Evolutionary conservation across 371 early-diverging fungal species (phyloP).

Genomic region (Gilbertella persicaria): DNA sequence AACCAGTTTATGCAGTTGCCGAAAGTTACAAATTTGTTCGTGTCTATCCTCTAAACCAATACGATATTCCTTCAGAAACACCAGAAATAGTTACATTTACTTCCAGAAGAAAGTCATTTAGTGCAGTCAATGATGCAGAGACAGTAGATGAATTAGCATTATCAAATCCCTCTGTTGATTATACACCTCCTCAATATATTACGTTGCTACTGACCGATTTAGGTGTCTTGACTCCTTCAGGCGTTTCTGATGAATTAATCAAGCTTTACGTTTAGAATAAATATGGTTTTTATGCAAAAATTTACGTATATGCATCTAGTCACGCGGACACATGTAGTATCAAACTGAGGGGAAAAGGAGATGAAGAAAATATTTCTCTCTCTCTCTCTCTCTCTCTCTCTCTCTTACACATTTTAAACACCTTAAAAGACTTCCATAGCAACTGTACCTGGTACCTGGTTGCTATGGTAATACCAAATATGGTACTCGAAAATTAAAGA

Average conservation of each 20-base stretch:
- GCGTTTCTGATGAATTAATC: conserved; percentile 90
- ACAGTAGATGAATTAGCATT: conserved; percentile 46
- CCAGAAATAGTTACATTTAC: conserved; percentile 69
- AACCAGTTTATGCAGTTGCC: conserved; percentile 94
- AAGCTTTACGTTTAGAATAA: conserved; percentile 71
- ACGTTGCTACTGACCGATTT: conserved; percentile 90
- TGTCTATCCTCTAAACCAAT: conserved; percentile 85
- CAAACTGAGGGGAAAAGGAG: too few relatives aligned
- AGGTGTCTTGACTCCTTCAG: conserved; percentile 93
- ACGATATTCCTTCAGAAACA: conserved; percentile 74
- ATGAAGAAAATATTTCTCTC: too few relatives aligned
- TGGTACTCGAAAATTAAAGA: too few relatives aligned
- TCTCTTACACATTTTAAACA: too few relatives aligned
- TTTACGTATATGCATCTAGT: too few relatives aligned
- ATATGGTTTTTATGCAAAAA: too few relatives aligned
- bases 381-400: too few relatives aligned
- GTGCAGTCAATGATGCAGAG: conserved; percentile 30
- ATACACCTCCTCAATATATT: conserved; percentile 94
- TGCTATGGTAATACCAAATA: too few relatives aligned
- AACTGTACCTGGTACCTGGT: too few relatives aligned
- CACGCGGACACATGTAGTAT: too few relatives aligned
- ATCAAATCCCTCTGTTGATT: conserved; percentile 87
- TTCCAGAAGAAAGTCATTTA: conserved; percentile 40
- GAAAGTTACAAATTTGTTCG: conserved; percentile 98
- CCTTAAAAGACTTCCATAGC: too few relatives aligned